Evolutionary conservation across 2,329 filamentous ascomycete genomes (phyloP).

Genomic region (Fusarium foetens): DNA sequence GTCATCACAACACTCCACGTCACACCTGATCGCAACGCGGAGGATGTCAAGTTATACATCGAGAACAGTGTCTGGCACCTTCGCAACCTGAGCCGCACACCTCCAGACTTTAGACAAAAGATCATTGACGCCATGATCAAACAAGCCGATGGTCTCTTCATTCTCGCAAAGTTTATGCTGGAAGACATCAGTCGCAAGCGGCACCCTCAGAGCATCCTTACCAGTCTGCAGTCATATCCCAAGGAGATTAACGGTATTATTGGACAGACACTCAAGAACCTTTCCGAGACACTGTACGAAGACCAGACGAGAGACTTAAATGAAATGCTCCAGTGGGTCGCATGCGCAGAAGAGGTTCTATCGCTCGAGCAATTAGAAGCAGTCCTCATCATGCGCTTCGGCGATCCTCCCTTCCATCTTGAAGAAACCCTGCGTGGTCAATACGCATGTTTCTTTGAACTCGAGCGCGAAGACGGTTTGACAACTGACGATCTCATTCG

Average conservation of each 20-base stretch:
- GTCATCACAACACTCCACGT: constrained; percentile 55
- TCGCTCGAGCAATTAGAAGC: constrained; percentile 57
- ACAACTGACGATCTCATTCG: constrained; percentile 55
- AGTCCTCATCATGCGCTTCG: constrained; percentile 55
- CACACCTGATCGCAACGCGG: constrained; percentile 54
- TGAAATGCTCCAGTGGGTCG: constrained; percentile 58
- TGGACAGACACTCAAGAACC: constrained; percentile 53
- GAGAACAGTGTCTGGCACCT: constrained; percentile 53
- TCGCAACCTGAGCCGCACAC: constrained; percentile 49
- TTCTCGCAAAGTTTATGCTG: constrained; percentile 62
- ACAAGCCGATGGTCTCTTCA: constrained; percentile 59
- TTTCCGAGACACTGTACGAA: constrained; percentile 53
- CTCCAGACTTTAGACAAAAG: constrained; percentile 49
- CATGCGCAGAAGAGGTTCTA: constrained; percentile 56
- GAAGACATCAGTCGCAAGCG: constrained; percentile 58
- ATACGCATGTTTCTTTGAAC: constrained; percentile 59
- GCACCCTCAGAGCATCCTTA: constrained; percentile 57
- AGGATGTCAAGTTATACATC: constrained; percentile 57
- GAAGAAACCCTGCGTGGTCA: constrained; percentile 57
- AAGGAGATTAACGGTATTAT: constrained; percentile 57
- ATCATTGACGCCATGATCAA: constrained; percentile 54
- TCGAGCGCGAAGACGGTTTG: constrained; percentile 56
- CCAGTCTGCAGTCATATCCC: constrained; percentile 57
- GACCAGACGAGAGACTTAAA: constrained; percentile 57
- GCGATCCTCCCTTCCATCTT: constrained; percentile 53